phyloP scores from a whole-genome alignment of 2,329 filamentous ascomycete species.

The Aureobasidium melanogenum region DNA sequence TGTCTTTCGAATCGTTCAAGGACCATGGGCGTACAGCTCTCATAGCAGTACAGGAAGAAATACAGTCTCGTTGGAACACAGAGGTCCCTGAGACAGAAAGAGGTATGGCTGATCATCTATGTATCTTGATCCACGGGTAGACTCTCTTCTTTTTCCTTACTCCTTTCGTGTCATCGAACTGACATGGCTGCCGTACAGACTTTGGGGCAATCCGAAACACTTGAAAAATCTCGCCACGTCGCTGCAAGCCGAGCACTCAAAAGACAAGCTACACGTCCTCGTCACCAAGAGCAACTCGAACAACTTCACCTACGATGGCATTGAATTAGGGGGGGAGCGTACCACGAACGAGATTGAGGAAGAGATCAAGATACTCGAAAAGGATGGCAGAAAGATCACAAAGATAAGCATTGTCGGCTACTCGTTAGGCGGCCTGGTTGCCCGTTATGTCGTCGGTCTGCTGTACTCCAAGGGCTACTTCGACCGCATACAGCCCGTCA shows the following conservation, averaged over 20 bases:
- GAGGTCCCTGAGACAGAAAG: not conserved
- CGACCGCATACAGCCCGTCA: slow-evolving; percentile 71
- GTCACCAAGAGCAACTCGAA: slow-evolving; percentile 65
- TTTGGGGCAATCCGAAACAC: slow-evolving; percentile 74
- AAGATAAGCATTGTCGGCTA: slow-evolving; percentile 87
- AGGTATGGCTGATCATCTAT: slow-evolving; percentile 55
- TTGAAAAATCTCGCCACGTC: slow-evolving; percentile 59
- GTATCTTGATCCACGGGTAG: slow-evolving; percentile 70
- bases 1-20: not conserved
- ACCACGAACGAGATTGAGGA: slow-evolving; percentile 56
- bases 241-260: slow-evolving; percentile 51
- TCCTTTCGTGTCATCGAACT: not conserved
- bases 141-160: not conserved
- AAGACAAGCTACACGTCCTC: slow-evolving; percentile 60
- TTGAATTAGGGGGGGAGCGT: slow-evolving; percentile 61
- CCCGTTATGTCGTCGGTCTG: slow-evolving; percentile 77
- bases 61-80: not conserved
- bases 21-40: slow-evolving; percentile 3
- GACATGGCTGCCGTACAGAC: slow-evolving; percentile 32
- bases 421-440: slow-evolving; percentile 77
- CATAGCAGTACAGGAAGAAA: not conserved
- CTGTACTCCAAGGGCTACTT: slow-evolving; percentile 74
- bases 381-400: slow-evolving; percentile 59
- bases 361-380: slow-evolving; percentile 43
- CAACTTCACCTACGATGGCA: slow-evolving; percentile 59